Base-by-base conservation (phyloP, 257 asterid genomes). In the Solanum etuberosum region DNA sequence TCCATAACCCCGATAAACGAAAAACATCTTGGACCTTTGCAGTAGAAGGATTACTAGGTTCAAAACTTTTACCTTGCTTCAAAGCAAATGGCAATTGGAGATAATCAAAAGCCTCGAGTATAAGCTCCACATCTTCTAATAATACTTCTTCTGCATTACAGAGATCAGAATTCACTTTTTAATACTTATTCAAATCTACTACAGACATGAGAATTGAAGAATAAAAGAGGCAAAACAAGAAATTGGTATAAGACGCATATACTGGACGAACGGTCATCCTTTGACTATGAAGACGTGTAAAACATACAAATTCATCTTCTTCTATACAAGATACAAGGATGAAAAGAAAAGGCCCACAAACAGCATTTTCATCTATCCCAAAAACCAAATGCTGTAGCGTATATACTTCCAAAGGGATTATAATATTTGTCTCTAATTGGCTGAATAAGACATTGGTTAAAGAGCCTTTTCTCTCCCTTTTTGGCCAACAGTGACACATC, bases 21-120 rank as follows among this genome's bases (percentile, higher is more conserved):
- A 46, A 80, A 80, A 46, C 9, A 43, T 78, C 27, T 43, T 80
- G 85, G 63, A 78, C 84, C 38, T 42, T 43, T 42, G 38, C 5
- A 78, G 63, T 43, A 77, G 63, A 25, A 43, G 65, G 63, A 78
- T 27, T 78, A 15, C 84, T 42, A 78, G 38, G 63, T 42, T 78
- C 25, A 16, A 27, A 77, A 78, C 65, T 78, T 78, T 78, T 89
- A 95, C 99, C 99, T 92, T 94, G 90, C 91, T 90, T 93, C 68
- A 97, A 94, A 86, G 96, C 94, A 93, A 97, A 93, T 23, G 98
- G 99, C 86, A 95, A 88, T 90, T 95, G 97, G 57, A 95, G 96
- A 88, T 97, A 94, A 89, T 97, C 99, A 80, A 97, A 97, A 74
- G 99, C 99, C 92, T 95, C 99, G 57, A 97, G 98, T 92, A 94